Evolutionary conservation across 2,329 filamentous ascomycete genomes (phyloP).

Genomic region (Fusarium sp.): DNA sequence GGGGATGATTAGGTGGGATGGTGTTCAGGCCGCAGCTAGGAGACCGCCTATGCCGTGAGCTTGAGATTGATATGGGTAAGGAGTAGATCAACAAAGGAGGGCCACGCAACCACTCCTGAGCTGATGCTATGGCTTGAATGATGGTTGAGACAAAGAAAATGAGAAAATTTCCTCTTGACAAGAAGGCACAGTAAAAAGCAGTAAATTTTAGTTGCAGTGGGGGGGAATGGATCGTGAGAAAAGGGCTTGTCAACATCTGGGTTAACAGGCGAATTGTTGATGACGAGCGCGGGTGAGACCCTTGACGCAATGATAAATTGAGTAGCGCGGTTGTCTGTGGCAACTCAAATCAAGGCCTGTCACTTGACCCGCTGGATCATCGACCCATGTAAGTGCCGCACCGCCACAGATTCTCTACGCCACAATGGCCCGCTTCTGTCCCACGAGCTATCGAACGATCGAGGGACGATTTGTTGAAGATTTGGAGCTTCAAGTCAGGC

Average conservation of each 20-base stretch:
- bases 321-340: conserved; percentile 56
- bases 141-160: conserved; percentile 10
- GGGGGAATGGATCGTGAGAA: conserved; percentile 39
- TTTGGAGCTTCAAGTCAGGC: conserved; percentile 25
- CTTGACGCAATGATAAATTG: conserved; percentile 50
- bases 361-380: conserved; percentile 36
- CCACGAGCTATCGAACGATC: conserved; percentile 42
- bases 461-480: conserved; percentile 30
- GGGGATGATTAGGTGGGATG: conserved; percentile 30
- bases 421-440: conserved; percentile 31
- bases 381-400: not conserved
- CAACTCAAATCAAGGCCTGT: conserved; percentile 49
- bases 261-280: conserved; percentile 42
- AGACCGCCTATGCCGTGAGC: conserved; percentile 23
- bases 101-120: conserved; percentile 15
- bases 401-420: conserved; percentile 20
- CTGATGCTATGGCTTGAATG: not conserved
- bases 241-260: conserved; percentile 31
- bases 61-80: conserved; percentile 2
- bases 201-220: conserved; percentile 27
- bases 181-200: conserved; percentile 4
- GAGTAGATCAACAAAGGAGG: conserved; percentile 30
- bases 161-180: not conserved
- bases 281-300: conserved; percentile 39
- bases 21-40: conserved; percentile 30